phyloP scores from a whole-genome alignment of 2,329 filamentous ascomycete genomes.

The Fusarium verrucosum region DNA sequence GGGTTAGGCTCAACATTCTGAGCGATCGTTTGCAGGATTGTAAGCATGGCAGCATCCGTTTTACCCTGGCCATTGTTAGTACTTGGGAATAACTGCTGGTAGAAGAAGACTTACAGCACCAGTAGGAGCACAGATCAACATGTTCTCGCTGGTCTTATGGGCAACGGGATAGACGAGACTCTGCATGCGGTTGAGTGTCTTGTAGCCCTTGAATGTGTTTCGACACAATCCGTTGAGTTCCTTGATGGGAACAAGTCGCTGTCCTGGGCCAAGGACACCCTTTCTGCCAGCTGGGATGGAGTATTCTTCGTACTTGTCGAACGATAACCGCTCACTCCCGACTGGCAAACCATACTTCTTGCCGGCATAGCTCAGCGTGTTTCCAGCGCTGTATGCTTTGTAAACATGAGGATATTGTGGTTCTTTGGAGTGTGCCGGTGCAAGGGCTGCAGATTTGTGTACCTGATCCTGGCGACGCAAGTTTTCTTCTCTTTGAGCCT shows the following conservation, averaged over 20 bases:
- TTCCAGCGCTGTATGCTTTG: conserved; percentile 82
- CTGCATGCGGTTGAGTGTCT: conserved; percentile 95
- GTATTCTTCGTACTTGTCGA: conserved; percentile 87
- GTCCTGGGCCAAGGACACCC: conserved; percentile 75
- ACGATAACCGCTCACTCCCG: conserved; percentile 76
- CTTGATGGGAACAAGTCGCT: conserved; percentile 79
- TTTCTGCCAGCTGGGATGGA: conserved; percentile 83
- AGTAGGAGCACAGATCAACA: conserved; percentile 97
- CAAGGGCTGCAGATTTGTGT: conserved; percentile 81
- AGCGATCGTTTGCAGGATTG: conserved; percentile 87
- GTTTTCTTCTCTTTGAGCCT: conserved; percentile 79
- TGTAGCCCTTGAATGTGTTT: conserved; percentile 94
- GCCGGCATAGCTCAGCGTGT: conserved; percentile 81
- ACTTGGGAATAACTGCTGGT: neutral
- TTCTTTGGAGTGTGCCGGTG: conserved; percentile 75
- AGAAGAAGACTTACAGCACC: conserved; percentile 73
- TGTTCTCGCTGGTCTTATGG: conserved; percentile 96
- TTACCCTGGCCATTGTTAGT: conserved; percentile 71
- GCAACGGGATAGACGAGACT: conserved; percentile 95
- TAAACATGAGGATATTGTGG: conserved; percentile 94
- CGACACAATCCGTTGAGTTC: conserved; percentile 90
- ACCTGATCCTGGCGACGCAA: conserved; percentile 79
- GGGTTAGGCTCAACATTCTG: conserved; percentile 87
- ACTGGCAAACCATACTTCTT: conserved; percentile 83
- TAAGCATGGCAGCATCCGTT: conserved; percentile 97